phyloP scores from a whole-genome alignment of 139 green algal genomes.

The Chlamydomonas asymmetrica region DNA sequence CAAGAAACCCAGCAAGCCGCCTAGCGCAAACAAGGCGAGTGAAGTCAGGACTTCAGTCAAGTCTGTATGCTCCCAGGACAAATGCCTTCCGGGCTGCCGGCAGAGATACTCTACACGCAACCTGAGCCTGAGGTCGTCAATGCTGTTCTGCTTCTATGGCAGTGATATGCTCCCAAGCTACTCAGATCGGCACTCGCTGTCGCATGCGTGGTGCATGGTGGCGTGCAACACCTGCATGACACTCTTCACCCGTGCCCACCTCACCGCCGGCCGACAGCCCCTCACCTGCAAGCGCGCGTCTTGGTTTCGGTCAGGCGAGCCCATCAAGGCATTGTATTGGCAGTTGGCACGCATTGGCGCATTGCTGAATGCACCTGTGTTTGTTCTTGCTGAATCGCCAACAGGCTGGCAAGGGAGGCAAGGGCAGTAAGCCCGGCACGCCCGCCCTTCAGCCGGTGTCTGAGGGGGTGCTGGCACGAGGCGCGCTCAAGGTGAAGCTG shows the following conservation, averaged over 20 bases:
- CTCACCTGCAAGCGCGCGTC: background rate
- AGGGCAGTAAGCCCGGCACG: background rate
- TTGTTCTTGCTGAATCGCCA: background rate
- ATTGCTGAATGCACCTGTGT: background rate
- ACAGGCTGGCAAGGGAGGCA: background rate
- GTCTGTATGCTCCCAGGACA: too few species aligned
- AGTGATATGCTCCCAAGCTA: too few species aligned
- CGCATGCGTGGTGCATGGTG: too few species aligned
- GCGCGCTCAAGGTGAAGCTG: slow-evolving; percentile 7
- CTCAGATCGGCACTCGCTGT: too few species aligned
- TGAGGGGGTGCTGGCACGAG: slow-evolving; percentile 2
- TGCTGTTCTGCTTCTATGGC: background rate
- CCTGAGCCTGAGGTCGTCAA: background rate
- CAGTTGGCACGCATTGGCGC: background rate
- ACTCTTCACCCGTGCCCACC: too few species aligned
- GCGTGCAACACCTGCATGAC: too few species aligned
- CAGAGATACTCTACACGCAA: too few species aligned
- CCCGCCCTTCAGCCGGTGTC: background rate
- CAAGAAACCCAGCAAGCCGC: background rate
- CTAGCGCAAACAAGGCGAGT: slow-evolving; percentile 5
- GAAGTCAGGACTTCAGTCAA: background rate
- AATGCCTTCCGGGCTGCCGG: too few species aligned
- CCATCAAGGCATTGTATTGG: background rate
- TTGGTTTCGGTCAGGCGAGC: background rate
- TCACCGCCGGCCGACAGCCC: too few species aligned